Evolutionary conservation across 108 stramenopile genomes (phyloP), one percentile per base, ranked within the genome.

Genomic region (Nitzschia inconspicua): DNA sequence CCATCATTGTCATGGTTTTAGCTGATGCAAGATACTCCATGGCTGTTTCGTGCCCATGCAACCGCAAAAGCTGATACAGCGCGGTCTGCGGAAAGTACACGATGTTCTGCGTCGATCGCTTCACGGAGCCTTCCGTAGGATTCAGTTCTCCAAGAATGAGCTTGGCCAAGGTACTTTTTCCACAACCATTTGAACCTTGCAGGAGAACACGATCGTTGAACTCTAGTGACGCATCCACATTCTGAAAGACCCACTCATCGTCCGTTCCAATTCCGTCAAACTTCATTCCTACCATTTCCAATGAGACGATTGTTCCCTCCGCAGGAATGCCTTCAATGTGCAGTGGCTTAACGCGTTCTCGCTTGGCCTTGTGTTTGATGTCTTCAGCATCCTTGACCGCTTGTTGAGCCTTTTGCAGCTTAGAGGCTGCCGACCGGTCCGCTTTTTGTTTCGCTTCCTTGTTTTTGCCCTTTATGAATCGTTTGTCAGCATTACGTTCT

Each of bases 381-480:
- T 76, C 71, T 44, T 80, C 61, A 6, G 69, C 13, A n/a, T 82
- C 73, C 11, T 29, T 41, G 10, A 58, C 55, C 4, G 56, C 28
- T 11, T 60, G 46, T 47, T 80, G 54, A 1, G 61, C 6, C 42
- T 42, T 49, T 46, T 78, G 76, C 49, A 82, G 13, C 57, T 78
- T 83, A 23, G 85, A 62, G 2, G 81, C 81, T 3, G 75, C 68
- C 10, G 76, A 68, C 28, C 60, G 28, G 52, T 78, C 81, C 4
- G 76, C 81, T 37, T 80, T 75, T 61, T 86, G 85, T 54, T 82
- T 82, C 18, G 78, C 68, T 63, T 86, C 85, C 60, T 80, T 77
- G 49, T 66, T 73, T 47, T 80, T 82, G 31, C 80, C 80, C 48
- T 56, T 70, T 20, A 79, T 67, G 22, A 58, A 85, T 20, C 75